Evolutionary conservation across 495 filamentous ascomycete species (phyloP).

Genomic region (Clavariopsis aquatica): DNA sequence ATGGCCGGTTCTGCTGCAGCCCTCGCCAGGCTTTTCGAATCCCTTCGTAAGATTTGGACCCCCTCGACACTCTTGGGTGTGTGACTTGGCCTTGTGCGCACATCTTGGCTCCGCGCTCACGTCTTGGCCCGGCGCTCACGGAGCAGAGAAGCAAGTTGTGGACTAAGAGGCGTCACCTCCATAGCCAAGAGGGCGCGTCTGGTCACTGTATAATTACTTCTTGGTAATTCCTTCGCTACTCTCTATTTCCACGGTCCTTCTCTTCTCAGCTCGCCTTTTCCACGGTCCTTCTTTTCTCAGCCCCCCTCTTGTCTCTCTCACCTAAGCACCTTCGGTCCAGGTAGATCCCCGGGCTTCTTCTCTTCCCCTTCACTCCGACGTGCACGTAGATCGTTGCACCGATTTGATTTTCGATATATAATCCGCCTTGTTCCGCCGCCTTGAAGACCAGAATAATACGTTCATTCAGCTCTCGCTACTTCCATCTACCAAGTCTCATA

Average conservation of each 20-base stretch:
- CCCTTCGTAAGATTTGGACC: conserved; percentile 12
- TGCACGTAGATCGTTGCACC: conserved; percentile 17
- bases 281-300: neutral
- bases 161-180: neutral
- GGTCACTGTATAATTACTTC: conserved; percentile 12
- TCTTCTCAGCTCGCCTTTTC: too few species aligned
- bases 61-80: conserved; percentile 11
- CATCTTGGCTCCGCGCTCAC: conserved; percentile 13
- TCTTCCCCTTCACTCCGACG: neutral
- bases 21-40: neutral
- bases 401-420: conserved; percentile 5
- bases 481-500: conserved; percentile 9
- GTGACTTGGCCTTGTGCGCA: conserved; percentile 21
- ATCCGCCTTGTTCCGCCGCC: neutral
- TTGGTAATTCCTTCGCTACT: conserved; percentile 6
- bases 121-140: conserved; percentile 14
- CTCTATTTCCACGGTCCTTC: neutral
- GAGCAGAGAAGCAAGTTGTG: neutral
- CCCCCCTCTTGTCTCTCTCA: conserved; percentile 1
- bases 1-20: neutral
- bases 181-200: neutral
- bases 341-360: conserved; percentile 5
- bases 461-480: conserved; percentile 3
- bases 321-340: conserved; percentile 4
- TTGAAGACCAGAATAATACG: conserved; percentile 1